These are phyloP conservation scores for Monosporascus ibericus DNA, from an alignment of 2,329 filamentous ascomycete genomes.

Conservation along the genomic window DNA sequence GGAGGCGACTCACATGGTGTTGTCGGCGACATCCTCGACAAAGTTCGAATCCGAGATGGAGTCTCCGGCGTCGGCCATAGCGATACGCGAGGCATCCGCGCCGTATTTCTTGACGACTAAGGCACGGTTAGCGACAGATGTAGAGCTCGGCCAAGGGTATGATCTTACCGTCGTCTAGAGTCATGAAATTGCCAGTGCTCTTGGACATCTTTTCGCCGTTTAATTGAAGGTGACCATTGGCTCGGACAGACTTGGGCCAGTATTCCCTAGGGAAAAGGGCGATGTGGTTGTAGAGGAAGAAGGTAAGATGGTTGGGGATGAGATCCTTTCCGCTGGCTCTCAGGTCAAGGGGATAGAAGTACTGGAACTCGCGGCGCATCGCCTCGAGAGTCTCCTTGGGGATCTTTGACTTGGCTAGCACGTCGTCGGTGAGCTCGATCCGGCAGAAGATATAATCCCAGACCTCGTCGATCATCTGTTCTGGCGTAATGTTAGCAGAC, in stretches of 20 bases:
- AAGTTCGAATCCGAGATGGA: slow-evolving; percentile 96
- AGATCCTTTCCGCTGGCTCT: slow-evolving; percentile 87
- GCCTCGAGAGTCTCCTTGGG: slow-evolving; percentile 65
- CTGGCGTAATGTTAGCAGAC: slow-evolving; percentile 61
- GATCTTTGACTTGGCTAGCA: slow-evolving; percentile 63
- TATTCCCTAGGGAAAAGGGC: slow-evolving; percentile 83
- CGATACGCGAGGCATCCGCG: slow-evolving; percentile 85
- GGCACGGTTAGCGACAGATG: no score
- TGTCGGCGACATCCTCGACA: slow-evolving; percentile 90
- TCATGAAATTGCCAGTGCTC: slow-evolving; percentile 95
- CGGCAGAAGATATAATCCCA: slow-evolving; percentile 95
- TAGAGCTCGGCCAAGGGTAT: no score
- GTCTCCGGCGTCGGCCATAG: slow-evolving; percentile 90
- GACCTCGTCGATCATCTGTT: slow-evolving; percentile 90
- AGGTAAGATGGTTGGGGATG: slow-evolving; percentile 89
- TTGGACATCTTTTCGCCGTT: slow-evolving; percentile 99
- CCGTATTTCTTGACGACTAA: slow-evolving; percentile 80
- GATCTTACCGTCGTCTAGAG: slow-evolving; percentile 56
- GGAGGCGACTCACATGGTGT: slow-evolving; percentile 45
- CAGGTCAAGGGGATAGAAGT: slow-evolving; percentile 92
- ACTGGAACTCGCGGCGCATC: slow-evolving; percentile 89
- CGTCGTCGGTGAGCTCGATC: slow-evolving; percentile 60
- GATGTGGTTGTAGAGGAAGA: slow-evolving; percentile 89
- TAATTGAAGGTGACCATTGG: slow-evolving; percentile 87
- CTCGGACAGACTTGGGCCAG: slow-evolving; percentile 80